phyloP scores from a whole-genome alignment of 129 eudicot genomes.

The Tagetes erecta region DNA sequence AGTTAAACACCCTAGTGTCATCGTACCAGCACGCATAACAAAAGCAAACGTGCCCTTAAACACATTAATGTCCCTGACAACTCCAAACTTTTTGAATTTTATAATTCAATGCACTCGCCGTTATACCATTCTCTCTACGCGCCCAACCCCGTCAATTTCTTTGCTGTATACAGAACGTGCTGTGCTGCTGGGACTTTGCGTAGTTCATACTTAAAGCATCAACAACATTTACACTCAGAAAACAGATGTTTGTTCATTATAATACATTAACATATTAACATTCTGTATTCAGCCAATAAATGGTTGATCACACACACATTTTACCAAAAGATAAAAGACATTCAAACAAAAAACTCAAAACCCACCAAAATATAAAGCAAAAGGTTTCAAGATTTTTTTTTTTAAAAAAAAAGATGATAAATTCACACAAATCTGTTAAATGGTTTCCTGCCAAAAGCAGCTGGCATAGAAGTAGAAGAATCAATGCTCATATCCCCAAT shows the following conservation, averaged over 20 bases:
- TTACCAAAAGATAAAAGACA: neutral
- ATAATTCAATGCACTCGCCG: no score
- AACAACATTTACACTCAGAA: slow-evolving; percentile 5
- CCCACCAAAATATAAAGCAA: slow-evolving; percentile 26
- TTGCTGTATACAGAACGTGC: no score
- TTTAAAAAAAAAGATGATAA: slow-evolving; percentile 3
- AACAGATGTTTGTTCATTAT: slow-evolving; percentile 32
- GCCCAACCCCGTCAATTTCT: no score
- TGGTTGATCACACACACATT: slow-evolving; percentile 30
- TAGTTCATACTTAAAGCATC: no score
- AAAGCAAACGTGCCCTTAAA: no score
- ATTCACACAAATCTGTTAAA: slow-evolving; percentile 93
- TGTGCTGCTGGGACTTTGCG: no score
- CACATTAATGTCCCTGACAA: no score
- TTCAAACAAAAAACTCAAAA: slow-evolving; percentile 16
- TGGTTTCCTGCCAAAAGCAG: slow-evolving; percentile 71
- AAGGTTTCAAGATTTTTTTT: neutral
- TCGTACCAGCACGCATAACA: no score
- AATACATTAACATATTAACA: slow-evolving; percentile 43
- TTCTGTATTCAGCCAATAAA: slow-evolving; percentile 30
- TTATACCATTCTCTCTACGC: no score
- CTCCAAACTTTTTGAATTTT: no score
- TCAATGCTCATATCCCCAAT: slow-evolving; percentile 71
- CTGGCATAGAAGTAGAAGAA: slow-evolving; percentile 88
- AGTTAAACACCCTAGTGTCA: no score